Percentiles rank a stretch among this genome's conserved stretches.
phyloP scores from a whole-genome alignment of 176 grass and related monocot genomes.

The Bolboschoenus planiculmis region DNA sequence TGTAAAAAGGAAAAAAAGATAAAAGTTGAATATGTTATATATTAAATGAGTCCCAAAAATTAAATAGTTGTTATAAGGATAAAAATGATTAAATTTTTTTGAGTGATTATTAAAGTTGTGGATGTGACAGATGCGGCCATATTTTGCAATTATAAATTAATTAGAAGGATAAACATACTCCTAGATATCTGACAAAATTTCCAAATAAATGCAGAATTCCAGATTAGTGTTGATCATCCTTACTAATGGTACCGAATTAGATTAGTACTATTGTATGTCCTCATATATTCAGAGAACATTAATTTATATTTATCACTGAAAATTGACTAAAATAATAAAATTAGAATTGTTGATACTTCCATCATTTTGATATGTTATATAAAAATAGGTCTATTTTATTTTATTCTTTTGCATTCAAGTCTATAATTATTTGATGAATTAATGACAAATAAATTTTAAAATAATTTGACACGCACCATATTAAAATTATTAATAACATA shows the following conservation, averaged over 20 bases:
- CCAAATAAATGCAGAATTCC: background rate
- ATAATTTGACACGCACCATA: background rate
- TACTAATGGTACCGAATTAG: background rate
- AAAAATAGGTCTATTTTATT: background rate
- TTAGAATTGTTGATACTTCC: background rate
- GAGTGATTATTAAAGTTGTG: background rate
- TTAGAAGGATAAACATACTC: background rate
- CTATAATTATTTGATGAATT: too few species aligned
- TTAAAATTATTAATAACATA: background rate
- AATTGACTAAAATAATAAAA: background rate
- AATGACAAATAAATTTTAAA: background rate
- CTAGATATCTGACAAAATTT: background rate
- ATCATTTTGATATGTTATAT: background rate
- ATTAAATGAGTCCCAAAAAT: background rate
- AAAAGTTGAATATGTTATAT: background rate
- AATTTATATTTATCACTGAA: background rate
- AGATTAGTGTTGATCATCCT: background rate
- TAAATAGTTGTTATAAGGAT: background rate
- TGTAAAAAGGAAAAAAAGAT: background rate
- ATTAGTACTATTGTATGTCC: background rate
- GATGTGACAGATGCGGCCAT: background rate
- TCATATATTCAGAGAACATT: background rate
- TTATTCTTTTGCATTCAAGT: background rate
- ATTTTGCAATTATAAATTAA: background rate
- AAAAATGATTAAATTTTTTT: background rate